Conservation (phyloP, 768 basidiomycete genomes). For the Mycena venus region DNA sequence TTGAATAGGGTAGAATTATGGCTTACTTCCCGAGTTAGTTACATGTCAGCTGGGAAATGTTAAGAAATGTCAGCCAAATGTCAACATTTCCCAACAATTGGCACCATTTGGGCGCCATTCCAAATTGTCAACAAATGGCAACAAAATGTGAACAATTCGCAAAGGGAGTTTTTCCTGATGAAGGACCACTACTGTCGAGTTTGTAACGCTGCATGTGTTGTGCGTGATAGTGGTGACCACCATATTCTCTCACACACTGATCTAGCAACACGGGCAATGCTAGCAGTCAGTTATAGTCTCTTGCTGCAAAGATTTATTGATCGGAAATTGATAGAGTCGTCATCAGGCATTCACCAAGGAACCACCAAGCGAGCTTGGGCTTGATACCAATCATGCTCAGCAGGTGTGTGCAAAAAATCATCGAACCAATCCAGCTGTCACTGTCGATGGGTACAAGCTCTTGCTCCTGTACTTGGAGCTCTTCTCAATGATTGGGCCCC, state of each 20-base stretch:
- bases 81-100: too few species aligned
- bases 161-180: too few species aligned
- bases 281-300: conserved; percentile 2
- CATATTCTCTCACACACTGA: not conserved
- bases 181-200: not conserved
- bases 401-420: not conserved
- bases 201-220: not conserved
- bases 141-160: too few species aligned
- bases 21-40: too few species aligned
- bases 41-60: too few species aligned
- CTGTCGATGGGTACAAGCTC: not conserved
- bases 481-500: not conserved
- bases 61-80: too few species aligned
- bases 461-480: not conserved
- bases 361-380: not conserved
- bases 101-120: too few species aligned
- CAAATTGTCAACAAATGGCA: too few species aligned
- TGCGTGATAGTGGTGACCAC: not conserved
- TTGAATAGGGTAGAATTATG: too few species aligned
- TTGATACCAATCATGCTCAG: not conserved
- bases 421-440: not conserved
- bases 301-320: too few species aligned
- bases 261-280: not conserved
- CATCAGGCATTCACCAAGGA: not conserved
- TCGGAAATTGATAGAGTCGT: too few species aligned